Base-by-base conservation (phyloP, 768 basidiomycete species). In the Exsudoporus frostii region DNA sequence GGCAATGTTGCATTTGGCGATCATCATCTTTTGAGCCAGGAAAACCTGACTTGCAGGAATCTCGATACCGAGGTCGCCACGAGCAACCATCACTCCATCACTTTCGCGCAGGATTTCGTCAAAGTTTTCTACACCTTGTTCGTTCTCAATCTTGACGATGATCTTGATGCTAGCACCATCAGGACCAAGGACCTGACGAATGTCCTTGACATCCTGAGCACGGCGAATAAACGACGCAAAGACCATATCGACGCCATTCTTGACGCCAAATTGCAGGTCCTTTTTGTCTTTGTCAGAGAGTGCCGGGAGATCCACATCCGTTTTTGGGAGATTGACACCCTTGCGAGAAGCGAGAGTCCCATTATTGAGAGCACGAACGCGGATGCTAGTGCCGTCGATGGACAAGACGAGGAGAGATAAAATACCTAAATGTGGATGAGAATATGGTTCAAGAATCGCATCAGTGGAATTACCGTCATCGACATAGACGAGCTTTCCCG, bases 1-100 rank as follows among this genome's bases (percentile, higher is more conserved):
- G 50, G 83, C 86, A 66, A 96, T 90, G 79, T 97, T 98, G 77
- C 94, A 97, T 78, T 98, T 98, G 54, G 96, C 85, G 64, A 98
- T 99, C 95, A 99, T 99, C 96, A 98, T 98, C 79, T 99, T 99
- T 73, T 99, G 97, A 8, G 97, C 97, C 65, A 98, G 79, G 82
- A 99, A 99, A 41, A 99, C 97, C 68, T 98, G 97, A 65, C 88
- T 90, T 40, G 97, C 93, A n/a, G 97, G 97, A 63, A 99, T 99
- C 75, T 99, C 97, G 65, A 99, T 99, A 71, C 97, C 97, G 46
- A 99, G 81, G 71, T 99, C 97, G 72, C 97, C 97, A 75, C 97
- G 92, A 59, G 97, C 97, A 60, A 99, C 97, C 97, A 99, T 99
- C 62, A 99, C 97, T 77, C 97, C 97, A 69, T 99, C 97, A 29